Evolutionary conservation across 805 yeast species (phyloP).

Genomic region (Tetrapisispora fleetii): DNA sequence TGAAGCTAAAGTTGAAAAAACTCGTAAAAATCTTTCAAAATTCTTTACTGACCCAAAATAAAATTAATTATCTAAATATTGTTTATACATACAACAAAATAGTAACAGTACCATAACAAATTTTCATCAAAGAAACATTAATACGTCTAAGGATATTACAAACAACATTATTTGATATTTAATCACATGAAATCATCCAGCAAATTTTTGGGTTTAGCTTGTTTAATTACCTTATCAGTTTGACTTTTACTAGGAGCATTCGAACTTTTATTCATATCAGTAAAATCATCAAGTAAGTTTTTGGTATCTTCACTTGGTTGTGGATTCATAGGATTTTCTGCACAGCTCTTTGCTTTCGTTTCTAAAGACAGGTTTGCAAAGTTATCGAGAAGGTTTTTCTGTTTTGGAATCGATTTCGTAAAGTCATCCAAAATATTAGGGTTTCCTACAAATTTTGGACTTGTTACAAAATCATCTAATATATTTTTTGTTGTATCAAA

Average conservation of each 20-base stretch:
- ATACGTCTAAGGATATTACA: not conserved
- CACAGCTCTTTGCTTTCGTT: not conserved
- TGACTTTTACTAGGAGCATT: not conserved
- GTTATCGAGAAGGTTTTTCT: conserved; percentile 12
- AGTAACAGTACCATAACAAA: too few relatives aligned
- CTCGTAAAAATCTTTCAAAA: conserved; percentile 49
- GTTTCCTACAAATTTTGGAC: not conserved
- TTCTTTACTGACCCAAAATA: conserved; percentile 36
- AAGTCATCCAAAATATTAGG: conserved; percentile 6
- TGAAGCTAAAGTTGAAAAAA: conserved; percentile 37
- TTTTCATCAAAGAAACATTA: too few relatives aligned
- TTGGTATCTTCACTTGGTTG: not conserved
- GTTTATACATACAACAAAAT: too few relatives aligned
- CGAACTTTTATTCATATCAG: too few relatives aligned
- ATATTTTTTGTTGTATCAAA: conserved; percentile 4
- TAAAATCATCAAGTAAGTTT: not conserved
- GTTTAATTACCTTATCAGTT: not conserved
- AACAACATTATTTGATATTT: not conserved
- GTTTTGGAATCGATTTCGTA: not conserved
- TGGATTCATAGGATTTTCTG: not conserved
- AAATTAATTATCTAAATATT: too few relatives aligned
- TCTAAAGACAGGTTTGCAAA: not conserved
- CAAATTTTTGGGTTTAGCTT: conserved; percentile 19
- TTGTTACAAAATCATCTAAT: conserved; percentile 6
- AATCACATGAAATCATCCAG: conserved; percentile 28